phyloP scores from a whole-genome alignment of 1,139 yeast genomes.

The Candida gigantensis region DNA sequence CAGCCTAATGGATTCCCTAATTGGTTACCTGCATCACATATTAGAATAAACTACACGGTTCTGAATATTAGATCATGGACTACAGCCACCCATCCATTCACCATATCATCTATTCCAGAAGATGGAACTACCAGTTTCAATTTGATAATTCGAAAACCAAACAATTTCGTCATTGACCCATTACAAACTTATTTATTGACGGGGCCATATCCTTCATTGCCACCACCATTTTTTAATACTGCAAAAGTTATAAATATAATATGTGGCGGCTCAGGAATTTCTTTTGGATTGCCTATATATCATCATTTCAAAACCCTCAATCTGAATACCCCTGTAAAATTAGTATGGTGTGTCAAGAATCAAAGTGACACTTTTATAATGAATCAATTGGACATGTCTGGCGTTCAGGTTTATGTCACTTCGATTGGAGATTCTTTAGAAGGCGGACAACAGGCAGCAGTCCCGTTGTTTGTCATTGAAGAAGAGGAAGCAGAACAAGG shows the following conservation, averaged over 20 bases:
- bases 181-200: constrained; percentile 21
- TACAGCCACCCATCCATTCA: constrained; percentile 44
- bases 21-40: constrained; percentile 39
- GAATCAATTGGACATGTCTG: constrained; percentile 21
- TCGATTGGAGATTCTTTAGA: constrained; percentile 8
- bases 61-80: constrained; percentile 24
- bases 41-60: constrained; percentile 27
- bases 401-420: constrained; percentile 21
- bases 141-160: constrained; percentile 25
- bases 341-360: constrained; percentile 57
- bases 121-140: constrained; percentile 19
- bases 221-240: constrained; percentile 31
- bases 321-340: constrained; percentile 17
- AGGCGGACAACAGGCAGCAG: constrained; percentile 6
- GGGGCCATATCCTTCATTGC: constrained; percentile 33
- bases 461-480: constrained; percentile 14
- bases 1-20: constrained; percentile 28
- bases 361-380: constrained; percentile 18
- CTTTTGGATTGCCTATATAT: constrained; percentile 67
- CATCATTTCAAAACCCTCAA: constrained; percentile 30
- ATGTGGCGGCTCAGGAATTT: constrained; percentile 88
- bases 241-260: constrained; percentile 58
- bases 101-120: constrained; percentile 22
- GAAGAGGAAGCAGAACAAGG: constrained; percentile 17
- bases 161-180: constrained; percentile 19